Conservation (phyloP, 345 rosid genomes). For the Eucalyptus cloeziana region DNA sequence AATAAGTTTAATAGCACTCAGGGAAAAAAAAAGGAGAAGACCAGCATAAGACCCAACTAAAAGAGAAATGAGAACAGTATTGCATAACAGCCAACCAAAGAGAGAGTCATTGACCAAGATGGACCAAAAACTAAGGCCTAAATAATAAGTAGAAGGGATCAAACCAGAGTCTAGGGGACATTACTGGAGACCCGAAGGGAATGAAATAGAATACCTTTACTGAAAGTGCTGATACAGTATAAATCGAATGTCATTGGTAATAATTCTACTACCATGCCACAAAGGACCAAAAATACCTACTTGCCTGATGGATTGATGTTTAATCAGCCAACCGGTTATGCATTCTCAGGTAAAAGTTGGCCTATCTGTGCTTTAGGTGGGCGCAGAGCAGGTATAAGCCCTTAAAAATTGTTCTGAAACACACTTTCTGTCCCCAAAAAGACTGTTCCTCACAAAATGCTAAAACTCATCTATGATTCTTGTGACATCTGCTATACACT, state of each 20-base stretch:
- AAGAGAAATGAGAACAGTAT: background rate
- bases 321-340: background rate
- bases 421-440: background rate
- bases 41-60: background rate
- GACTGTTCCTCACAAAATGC: background rate
- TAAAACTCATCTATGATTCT: background rate
- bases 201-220: background rate
- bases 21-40: background rate
- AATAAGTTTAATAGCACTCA: background rate
- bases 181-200: background rate
- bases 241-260: background rate
- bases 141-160: background rate
- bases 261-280: background rate
- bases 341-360: background rate
- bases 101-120: background rate
- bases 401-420: background rate
- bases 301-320: background rate
- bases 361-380: background rate
- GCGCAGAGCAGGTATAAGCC: background rate
- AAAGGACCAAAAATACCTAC: background rate
- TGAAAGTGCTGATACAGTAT: background rate
- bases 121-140: background rate
- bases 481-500: background rate
- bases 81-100: background rate
- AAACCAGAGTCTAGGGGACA: background rate